Evolutionary conservation across 805 yeast genomes (phyloP), one percentile per base, ranked within the genome.

Genomic region (Yamadazyma takamatsuzukensis): DNA sequence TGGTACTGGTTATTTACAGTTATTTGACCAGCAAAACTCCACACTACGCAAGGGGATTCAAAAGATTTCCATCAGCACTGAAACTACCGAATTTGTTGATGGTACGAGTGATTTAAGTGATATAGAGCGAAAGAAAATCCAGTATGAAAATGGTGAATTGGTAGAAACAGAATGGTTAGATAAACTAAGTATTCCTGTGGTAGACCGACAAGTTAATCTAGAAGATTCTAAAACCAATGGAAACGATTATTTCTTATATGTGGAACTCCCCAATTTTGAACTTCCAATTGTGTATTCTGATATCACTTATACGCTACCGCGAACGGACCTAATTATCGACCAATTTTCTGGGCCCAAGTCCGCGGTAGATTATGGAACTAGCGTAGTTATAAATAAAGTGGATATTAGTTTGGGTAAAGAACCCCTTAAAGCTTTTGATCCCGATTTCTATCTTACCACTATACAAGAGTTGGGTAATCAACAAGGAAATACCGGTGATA

Each of bases 41-140:
- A 72, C 85, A 1, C 56, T 90, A 45, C 70, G 81, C 34, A 76
- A 75, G 41, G 96, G 97, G 0, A 63, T 78, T 18, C 95, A 84
- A 50, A 65, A 69, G 49, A 54, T 72, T 2, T 50, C 57, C 3
- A 45, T 61, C 25, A 18, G 18, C n/a, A 54, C 50, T 21, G 63
- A 45, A 12, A 19, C 24, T 4, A 41, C 51, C 4, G 46, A 48
- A 14, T 51, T 53, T 30, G 49, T 50, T 15, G 46, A 47, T 12
- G 32, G 47, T 3, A 26, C 42, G 4, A 49, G 49, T 15, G 39
- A 34, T 7, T 35, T 53, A 18, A 56, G 52, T 4, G 48, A 64
- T 5, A 49, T 76, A 13, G 87, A 82, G 41, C 54, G 53, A 29
- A 61, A 71, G 30, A 61, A 83, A 25, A 79, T 82, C 41, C 60